Conservation (phyloP, 768 basidiomycete genomes). For the Collybiopsis luxurians region DNA sequence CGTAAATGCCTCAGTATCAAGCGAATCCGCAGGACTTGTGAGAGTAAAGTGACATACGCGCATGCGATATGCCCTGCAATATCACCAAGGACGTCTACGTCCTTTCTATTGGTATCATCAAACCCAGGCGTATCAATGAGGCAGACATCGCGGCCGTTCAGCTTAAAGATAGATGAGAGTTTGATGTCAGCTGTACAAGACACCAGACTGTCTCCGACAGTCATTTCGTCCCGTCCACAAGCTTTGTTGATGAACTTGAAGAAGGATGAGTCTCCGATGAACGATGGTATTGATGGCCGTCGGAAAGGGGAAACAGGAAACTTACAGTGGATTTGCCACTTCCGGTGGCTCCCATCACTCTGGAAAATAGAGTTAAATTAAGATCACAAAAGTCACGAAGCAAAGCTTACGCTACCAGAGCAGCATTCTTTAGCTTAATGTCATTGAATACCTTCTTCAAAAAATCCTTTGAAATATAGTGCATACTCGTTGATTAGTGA, state of each 20-base stretch:
- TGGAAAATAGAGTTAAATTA: neutral
- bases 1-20: too few relatives aligned
- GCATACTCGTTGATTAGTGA: too few relatives aligned
- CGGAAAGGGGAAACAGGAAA: too few relatives aligned
- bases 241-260: conserved; percentile 39
- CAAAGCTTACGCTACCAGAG: neutral
- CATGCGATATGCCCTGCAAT: conserved; percentile 21
- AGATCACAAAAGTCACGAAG: too few relatives aligned
- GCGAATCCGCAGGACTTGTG: neutral
- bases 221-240: conserved; percentile 28
- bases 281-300: too few relatives aligned
- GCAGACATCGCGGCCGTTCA: conserved; percentile 27
- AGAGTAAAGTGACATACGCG: conserved; percentile 10
- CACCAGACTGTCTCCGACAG: conserved; percentile 33
- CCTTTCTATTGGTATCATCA: conserved; percentile 33
- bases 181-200: conserved; percentile 36
- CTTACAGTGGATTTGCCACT: conserved; percentile 16
- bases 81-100: conserved; percentile 31
- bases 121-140: conserved; percentile 45
- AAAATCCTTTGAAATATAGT: too few relatives aligned
- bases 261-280: too few relatives aligned
- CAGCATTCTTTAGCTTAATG: neutral
- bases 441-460: too few relatives aligned
- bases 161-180: conserved; percentile 23
- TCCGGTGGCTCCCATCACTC: conserved; percentile 15